Base-by-base conservation (phyloP, 2,329 filamentous ascomycete genomes). In the Cytospora leucostoma region DNA sequence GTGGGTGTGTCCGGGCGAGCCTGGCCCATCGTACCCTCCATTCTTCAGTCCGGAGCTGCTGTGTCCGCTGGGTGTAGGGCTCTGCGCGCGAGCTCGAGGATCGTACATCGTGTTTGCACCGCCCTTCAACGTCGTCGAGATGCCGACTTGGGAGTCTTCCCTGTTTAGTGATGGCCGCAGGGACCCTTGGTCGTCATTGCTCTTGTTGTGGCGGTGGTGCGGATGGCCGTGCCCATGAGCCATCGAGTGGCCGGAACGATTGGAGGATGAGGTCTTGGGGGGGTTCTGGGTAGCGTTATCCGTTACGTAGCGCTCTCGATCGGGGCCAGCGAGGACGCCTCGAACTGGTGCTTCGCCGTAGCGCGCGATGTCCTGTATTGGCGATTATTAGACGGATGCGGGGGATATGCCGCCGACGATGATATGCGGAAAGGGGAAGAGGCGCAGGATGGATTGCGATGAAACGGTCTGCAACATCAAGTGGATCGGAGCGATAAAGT, bases 271-370 rank as follows among this genome's bases (percentile, higher is more conserved):
- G 63, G 87, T 85, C 76, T 84, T 88, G 56, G 80, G 86, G 66
- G 78, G 78, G 73, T 75, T 81, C 67, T 77, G 79, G 62, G 72
- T 76, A 63, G 70, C 73, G 67, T 71, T 76, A 64, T 86, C 84
- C 57, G 79, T 78, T 61, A 80, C 79, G 73, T 86, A 89, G 68
- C 89, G 87, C 65, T 90, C 85, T 73, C 84, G 86, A 75, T 92
- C 89, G 52, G 86, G 84, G 12, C 88, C 88, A 49, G 84, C 86
- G 66, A 91, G 84, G 65, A 85, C 86, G 69, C 88, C 83, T 72
- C 89, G 85, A 59, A 93, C 87, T 35, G 90, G 91, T 52, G 90
- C 90, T 75, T 93, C 90, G 65, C 90, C 91, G 77, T 88, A 91
- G 68, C 87, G 85, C 53, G 85, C 86, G 71, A 93, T 91, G 72